Evolutionary conservation across 768 basidiomycete genomes (phyloP).

Genomic region (Pleurotus pulmonarius): DNA sequence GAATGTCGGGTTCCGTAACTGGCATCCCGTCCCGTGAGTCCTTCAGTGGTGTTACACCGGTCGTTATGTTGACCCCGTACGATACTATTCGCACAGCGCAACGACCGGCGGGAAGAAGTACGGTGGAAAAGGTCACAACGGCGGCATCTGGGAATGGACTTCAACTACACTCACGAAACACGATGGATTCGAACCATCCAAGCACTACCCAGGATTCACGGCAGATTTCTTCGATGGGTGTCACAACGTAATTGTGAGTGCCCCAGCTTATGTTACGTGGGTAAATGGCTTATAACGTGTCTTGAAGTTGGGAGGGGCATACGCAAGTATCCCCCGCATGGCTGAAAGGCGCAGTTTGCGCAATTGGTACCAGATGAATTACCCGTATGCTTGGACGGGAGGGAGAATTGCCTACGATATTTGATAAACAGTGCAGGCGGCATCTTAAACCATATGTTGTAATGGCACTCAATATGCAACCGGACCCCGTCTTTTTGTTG

Average conservation of each 20-base stretch:
- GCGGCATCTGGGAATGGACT: constrained; percentile 99
- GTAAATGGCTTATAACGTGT: constrained; percentile 6
- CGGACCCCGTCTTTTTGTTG: too few relatives aligned
- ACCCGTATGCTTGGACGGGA: constrained; percentile 86
- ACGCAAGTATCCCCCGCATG: constrained; percentile 78
- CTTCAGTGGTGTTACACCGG: not conserved
- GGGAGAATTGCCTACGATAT: constrained; percentile 55
- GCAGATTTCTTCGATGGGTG: constrained; percentile 88
- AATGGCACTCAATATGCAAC: too few relatives aligned
- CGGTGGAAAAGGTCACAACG: constrained; percentile 73
- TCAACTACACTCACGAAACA: constrained; percentile 68
- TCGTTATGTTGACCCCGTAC: not conserved
- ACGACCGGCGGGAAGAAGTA: constrained; percentile 55
- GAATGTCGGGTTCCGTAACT: constrained; percentile 87
- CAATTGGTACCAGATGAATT: constrained; percentile 93
- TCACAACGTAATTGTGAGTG: constrained; percentile 83
- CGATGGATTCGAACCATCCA: constrained; percentile 74
- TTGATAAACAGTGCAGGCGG: not conserved
- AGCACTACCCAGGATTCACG: constrained; percentile 86
- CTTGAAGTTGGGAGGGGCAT: constrained; percentile 83
- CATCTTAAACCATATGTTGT: too few relatives aligned
- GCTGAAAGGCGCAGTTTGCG: constrained; percentile 71
- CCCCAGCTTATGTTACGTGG: not conserved
- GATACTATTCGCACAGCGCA: constrained; percentile 37
- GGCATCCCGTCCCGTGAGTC: constrained; percentile 89